phyloP scores from a whole-genome alignment of 331 rosid genomes.

The Acacia concinna region DNA sequence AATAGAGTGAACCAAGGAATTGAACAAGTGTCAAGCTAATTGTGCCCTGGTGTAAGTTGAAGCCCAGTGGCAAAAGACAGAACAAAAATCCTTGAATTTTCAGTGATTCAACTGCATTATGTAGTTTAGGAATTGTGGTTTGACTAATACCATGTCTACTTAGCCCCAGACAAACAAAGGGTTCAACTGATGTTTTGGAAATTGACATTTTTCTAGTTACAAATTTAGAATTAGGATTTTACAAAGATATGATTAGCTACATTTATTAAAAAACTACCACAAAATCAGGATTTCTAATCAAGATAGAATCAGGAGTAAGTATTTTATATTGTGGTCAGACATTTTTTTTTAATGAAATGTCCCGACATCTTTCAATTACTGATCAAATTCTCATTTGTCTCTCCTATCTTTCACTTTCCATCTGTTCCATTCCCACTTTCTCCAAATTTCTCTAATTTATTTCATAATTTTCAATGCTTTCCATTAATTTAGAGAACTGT shows the following conservation, averaged over 20 bases:
- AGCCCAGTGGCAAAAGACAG: not conserved
- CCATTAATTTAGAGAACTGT: slow-evolving; percentile 11
- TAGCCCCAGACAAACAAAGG: not conserved
- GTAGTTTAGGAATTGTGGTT: slow-evolving; percentile 6
- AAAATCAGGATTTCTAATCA: slow-evolving; percentile 1
- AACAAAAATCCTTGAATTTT: not conserved
- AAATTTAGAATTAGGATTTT: not conserved
- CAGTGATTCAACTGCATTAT: not conserved
- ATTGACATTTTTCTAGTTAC: not conserved
- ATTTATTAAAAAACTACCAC: not conserved
- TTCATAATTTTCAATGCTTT: slow-evolving; percentile 13
- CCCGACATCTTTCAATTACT: not conserved
- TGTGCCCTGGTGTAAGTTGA: not conserved
- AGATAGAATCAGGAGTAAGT: slow-evolving; percentile 28
- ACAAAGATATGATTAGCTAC: not conserved
- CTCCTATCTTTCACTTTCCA: slow-evolving; percentile 13
- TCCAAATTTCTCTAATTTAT: not conserved
- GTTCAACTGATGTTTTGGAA: not conserved
- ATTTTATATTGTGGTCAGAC: not conserved
- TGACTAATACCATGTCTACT: not conserved
- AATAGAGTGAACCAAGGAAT: not conserved
- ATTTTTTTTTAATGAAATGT: not conserved
- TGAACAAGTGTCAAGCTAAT: not conserved
- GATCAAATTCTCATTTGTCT: slow-evolving; percentile 3
- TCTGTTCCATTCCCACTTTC: not conserved